These are phyloP conservation scores for Cetraspora pellucida DNA, from an alignment of 192 early-diverging fungal species.

Conservation along the genomic window DNA sequence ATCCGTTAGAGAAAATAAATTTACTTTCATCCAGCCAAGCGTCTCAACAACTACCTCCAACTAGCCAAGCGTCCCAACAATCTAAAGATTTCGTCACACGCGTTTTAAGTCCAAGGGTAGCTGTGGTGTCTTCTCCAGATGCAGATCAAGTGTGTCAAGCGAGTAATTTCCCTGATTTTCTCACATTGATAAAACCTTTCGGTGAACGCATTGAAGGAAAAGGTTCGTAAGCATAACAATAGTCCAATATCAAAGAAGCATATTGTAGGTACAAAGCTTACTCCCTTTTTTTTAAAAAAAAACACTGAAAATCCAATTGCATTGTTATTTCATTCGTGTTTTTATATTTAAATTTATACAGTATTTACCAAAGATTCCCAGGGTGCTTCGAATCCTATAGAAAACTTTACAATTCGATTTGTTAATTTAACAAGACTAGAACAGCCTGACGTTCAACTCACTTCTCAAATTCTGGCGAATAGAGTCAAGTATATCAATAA, in stretches of 20 bases:
- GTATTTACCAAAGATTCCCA: constrained; percentile 64
- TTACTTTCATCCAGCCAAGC: no score
- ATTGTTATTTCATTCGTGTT: no score
- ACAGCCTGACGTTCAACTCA: constrained; percentile 50
- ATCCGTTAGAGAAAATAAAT: no score
- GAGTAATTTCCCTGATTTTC: constrained; percentile 62
- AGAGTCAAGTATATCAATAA: constrained; percentile 41
- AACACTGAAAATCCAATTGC: background rate
- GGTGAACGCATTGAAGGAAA: constrained; percentile 65
- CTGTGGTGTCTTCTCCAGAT: constrained; percentile 63
- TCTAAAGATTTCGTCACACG: constrained; percentile 52
- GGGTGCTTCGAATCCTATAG: constrained; percentile 58
- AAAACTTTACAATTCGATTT: constrained; percentile 70
- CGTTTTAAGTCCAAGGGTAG: constrained; percentile 65
- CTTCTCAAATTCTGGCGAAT: constrained; percentile 54
- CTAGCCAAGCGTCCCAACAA: no score
- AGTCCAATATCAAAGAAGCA: constrained; percentile 1
- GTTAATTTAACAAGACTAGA: constrained; percentile 57
- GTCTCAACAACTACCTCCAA: no score
- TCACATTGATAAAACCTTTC: constrained; percentile 71
- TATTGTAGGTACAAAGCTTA: background rate
- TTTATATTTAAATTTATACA: constrained; percentile 3
- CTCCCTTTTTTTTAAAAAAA: constrained; percentile 4
- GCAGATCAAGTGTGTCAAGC: constrained; percentile 61
- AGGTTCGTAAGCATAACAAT: constrained; percentile 43